Percentiles rank a stretch among this genome's conserved stretches.
These are phyloP conservation scores for Fusarium floridanum DNA, from an alignment of 2,329 filamentous ascomycete genomes.

Conservation along the genomic window DNA sequence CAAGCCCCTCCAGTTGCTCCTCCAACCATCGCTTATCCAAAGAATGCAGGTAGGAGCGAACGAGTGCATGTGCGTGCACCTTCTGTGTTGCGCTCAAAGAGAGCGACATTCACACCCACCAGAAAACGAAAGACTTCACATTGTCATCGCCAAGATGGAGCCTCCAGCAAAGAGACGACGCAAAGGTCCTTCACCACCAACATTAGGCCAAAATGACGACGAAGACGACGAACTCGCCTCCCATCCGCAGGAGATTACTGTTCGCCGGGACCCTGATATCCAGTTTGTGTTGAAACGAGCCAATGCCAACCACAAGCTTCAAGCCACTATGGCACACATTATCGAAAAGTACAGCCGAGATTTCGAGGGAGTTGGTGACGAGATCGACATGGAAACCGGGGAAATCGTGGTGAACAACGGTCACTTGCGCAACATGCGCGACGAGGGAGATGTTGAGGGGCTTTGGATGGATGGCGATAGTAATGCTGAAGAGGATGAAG, in stretches of 20 bases:
- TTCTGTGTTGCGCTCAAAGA: background rate
- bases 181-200: constrained; percentile 57
- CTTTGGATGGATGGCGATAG: constrained; percentile 43
- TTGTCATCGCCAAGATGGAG: constrained; percentile 62
- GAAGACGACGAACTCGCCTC: constrained; percentile 63
- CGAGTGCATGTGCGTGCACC: background rate
- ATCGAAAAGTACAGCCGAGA: constrained; percentile 90
- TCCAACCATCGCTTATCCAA: constrained; percentile 41
- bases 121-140: background rate
- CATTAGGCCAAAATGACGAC: constrained; percentile 51
- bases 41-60: constrained; percentile 5
- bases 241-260: constrained; percentile 61
- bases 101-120: background rate
- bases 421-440: constrained; percentile 75
- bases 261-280: constrained; percentile 44
- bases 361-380: constrained; percentile 86
- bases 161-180: constrained; percentile 71
- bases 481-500: constrained; percentile 54
- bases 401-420: constrained; percentile 92
- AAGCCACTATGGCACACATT: constrained; percentile 87
- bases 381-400: constrained; percentile 87
- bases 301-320: constrained; percentile 78
- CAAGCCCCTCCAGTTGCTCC: constrained; percentile 42
- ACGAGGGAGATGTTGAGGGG: constrained; percentile 63
- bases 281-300: constrained; percentile 73